Percentiles rank a stretch among this genome's conserved stretches.
These are phyloP conservation scores for Paracamarosporium sp. DNA, from an alignment of 2,329 filamentous ascomycete species.

Conservation along the genomic window DNA sequence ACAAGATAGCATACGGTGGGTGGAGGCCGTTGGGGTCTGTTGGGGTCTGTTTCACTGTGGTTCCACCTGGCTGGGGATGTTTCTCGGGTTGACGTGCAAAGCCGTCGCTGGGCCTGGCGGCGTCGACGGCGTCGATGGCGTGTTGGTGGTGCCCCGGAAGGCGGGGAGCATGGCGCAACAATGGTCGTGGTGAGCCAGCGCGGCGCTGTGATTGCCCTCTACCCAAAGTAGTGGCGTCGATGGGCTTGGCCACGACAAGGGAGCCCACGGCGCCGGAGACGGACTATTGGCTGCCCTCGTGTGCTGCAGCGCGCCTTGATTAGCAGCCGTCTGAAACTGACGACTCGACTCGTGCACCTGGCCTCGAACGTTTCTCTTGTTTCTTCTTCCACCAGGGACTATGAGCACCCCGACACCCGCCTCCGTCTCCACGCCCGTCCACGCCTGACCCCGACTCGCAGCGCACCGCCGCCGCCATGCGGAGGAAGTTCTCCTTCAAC, in stretches of 20 bases:
- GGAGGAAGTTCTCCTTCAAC: slow-evolving; percentile 54
- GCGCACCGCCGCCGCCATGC: slow-evolving; percentile 35
- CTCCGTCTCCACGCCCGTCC: no score
- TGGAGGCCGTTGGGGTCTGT: no score
- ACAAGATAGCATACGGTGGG: no score
- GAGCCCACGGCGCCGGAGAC: not conserved
- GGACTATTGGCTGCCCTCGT: not conserved
- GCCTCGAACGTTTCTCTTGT: not conserved
- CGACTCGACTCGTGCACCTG: slow-evolving; percentile 2
- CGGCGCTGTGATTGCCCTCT: no score
- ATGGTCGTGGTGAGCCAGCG: no score
- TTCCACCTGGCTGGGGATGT: not conserved
- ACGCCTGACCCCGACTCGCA: not conserved
- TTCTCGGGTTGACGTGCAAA: not conserved
- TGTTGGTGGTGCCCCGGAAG: no score
- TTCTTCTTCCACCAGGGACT: not conserved
- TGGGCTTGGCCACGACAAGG: no score
- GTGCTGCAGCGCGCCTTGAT: not conserved
- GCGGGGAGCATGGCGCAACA: no score
- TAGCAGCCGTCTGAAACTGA: not conserved
- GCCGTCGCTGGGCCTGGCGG: not conserved
- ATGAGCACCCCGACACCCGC: not conserved
- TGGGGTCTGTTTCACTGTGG: not conserved
- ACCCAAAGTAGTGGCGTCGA: no score
- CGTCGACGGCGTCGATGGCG: no score